Evolutionary conservation across 2,329 filamentous ascomycete genomes (phyloP).

Genomic region (Dichotomopilus funicola): DNA sequence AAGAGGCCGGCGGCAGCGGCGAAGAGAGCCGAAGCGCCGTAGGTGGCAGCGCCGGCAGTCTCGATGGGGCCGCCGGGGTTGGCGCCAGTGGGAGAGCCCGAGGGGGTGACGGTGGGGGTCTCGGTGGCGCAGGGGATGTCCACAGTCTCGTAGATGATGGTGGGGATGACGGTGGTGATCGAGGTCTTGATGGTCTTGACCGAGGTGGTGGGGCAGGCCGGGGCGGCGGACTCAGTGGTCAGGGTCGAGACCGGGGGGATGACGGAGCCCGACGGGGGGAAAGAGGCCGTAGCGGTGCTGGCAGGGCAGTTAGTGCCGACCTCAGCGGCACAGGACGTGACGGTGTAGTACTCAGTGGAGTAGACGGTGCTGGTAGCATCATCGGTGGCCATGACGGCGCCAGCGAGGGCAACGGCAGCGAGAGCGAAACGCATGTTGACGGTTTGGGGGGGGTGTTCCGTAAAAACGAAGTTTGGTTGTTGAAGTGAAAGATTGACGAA

Average conservation of each 20-base stretch:
- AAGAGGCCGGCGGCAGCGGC: constrained; percentile 49
- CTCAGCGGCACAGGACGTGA: constrained; percentile 13
- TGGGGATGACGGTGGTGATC: constrained; percentile 50
- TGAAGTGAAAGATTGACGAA: constrained; percentile 25
- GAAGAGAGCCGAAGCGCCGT: constrained; percentile 48
- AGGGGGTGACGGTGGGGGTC: constrained; percentile 22
- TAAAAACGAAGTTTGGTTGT: constrained; percentile 17
- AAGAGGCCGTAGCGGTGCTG: background rate
- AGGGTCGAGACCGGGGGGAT: constrained; percentile 22
- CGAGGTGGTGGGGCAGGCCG: constrained; percentile 33
- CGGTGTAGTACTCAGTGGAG: constrained; percentile 41
- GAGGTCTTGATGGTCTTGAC: constrained; percentile 49
- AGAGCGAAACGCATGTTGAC: constrained; percentile 59
- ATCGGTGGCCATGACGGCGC: constrained; percentile 31
- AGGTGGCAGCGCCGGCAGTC: constrained; percentile 46
- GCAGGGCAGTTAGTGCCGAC: background rate
- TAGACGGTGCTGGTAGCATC: constrained; percentile 30
- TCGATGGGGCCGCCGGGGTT: constrained; percentile 30
- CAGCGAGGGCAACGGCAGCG: constrained; percentile 44
- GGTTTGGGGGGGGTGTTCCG: constrained; percentile 22
- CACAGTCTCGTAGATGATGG: constrained; percentile 47
- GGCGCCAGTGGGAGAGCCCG: constrained; percentile 27
- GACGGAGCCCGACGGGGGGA: constrained; percentile 23
- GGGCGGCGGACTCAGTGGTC: constrained; percentile 21
- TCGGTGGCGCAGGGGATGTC: constrained; percentile 36